Evolutionary conservation across 2,329 filamentous ascomycete species (phyloP).

Genomic region (Cladosporium sp.): DNA sequence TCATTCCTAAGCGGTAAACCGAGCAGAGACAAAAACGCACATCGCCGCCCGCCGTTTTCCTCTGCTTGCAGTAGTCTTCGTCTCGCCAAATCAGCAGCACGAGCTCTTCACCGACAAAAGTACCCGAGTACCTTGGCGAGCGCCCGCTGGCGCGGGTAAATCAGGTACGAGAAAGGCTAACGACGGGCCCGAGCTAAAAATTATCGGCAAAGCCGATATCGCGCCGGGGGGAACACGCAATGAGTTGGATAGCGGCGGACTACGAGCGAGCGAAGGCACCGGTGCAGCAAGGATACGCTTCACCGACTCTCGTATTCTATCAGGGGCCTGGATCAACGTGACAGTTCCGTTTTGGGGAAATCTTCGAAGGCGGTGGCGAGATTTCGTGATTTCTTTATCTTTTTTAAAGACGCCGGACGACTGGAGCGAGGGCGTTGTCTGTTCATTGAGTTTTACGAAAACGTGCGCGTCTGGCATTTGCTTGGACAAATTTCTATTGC

Average conservation of each 20-base stretch:
- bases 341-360: too few species aligned
- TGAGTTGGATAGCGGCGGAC: background rate
- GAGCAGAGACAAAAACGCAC: background rate
- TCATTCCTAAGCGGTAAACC: background rate
- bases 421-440: too few species aligned
- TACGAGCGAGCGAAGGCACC: background rate
- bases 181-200: background rate
- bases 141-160: background rate
- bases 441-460: too few species aligned
- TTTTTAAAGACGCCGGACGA: too few species aligned
- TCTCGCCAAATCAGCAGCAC: background rate
- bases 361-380: too few species aligned
- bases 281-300: background rate
- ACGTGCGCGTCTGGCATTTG: too few species aligned
- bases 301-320: slow-evolving; percentile 6
- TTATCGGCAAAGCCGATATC: background rate
- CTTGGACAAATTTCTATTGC: too few species aligned
- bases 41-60: background rate
- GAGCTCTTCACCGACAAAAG: background rate
- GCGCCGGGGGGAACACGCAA: slow-evolving; percentile 2
- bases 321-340: background rate
- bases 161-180: background rate
- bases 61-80: background rate
- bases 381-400: too few species aligned
- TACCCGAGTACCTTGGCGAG: background rate